Percentiles rank a stretch among this genome's conserved stretches.
Evolutionary conservation across 2,329 filamentous ascomycete species (phyloP).

Genomic region (Penicillium sp.): DNA sequence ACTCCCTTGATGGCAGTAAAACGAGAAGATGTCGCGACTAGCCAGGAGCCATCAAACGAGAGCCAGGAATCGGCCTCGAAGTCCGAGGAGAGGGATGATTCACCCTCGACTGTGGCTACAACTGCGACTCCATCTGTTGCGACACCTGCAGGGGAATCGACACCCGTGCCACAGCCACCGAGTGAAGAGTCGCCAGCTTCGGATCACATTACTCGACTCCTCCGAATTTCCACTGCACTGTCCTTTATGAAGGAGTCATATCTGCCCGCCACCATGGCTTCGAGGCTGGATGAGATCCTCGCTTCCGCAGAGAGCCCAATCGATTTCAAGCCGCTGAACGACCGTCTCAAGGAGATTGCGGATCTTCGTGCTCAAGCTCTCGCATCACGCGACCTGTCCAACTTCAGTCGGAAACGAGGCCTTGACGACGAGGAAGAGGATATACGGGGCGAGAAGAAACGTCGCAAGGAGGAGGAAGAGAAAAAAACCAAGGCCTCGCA

Average conservation of each 20-base stretch:
- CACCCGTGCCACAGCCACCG: conserved; percentile 36
- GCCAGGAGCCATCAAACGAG: conserved; percentile 24
- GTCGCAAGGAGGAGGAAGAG: conserved; percentile 84
- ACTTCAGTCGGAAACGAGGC: conserved; percentile 44
- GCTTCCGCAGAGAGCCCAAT: conserved; percentile 42
- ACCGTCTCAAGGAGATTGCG: conserved; percentile 65
- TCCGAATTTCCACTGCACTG: conserved; percentile 49
- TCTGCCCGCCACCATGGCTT: conserved; percentile 38
- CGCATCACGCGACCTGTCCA: conserved; percentile 58
- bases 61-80: conserved; percentile 22
- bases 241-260: conserved; percentile 52
- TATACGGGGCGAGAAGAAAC: conserved; percentile 71
- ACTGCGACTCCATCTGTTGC: conserved; percentile 35
- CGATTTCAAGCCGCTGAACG: conserved; percentile 69
- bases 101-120: conserved; percentile 32
- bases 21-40: conserved; percentile 48
- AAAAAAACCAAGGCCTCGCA: conserved; percentile 73
- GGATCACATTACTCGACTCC: conserved; percentile 40
- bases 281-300: conserved; percentile 38
- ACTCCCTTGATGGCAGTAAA: conserved; percentile 69
- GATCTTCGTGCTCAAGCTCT: conserved; percentile 68
- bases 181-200: conserved; percentile 28
- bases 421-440: conserved; percentile 45
- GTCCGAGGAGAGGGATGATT: conserved; percentile 27
- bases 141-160: conserved; percentile 39